Base-by-base conservation (phyloP, 176 grass and related monocot species). In the Thalia dealbata region DNA sequence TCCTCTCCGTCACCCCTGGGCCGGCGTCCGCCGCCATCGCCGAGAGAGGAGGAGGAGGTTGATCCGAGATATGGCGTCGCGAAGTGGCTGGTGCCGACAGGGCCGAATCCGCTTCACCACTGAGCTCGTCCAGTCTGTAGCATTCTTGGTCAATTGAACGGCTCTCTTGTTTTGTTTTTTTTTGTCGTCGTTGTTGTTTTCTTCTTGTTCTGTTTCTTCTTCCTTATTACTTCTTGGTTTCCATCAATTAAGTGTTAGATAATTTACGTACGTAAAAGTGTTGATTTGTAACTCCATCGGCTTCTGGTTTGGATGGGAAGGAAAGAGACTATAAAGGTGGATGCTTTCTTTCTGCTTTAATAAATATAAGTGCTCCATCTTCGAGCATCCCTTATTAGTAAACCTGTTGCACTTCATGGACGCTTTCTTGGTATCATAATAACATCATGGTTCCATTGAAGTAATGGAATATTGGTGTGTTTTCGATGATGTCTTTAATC, bases 321-420 rank as follows among this genome's bases (percentile, higher is more conserved):
- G 91, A 91, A 96, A 96, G 88, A 69, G 82, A 75, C 88, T 86
- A 88, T 85, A 96, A 91, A 84, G 85, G 88, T 88, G 91, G 88
- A 88, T 81, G 84, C 78, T 51, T 11, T 73, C 78, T 51, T 11
- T 73, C 46, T 73, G 11, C 52, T 35, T 56, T 38, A 55, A 12
- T 22, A 0, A 19, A 6, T 51, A 0, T 58, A 14, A 14, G 15
- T 8, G 3, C 15, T 73, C 51, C 23, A 3, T 28, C 27, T 27
- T 6, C 12, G 12, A 63, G 12, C 25, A 18, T 55, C 15, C n/a
- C n/a, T n/a, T n/a, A n/a, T n/a, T n/a, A n/a, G n/a, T n/a, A n/a
- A n/a, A n/a, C n/a, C n/a, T n/a, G n/a, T n/a, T n/a, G n/a, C n/a
- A 38, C 32, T 38, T 38, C 32, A 38, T 38, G 32, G 32, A 38